Conservation (phyloP, 2,329 filamentous ascomycete genomes). For the Colletotrichum tofieldiae region DNA sequence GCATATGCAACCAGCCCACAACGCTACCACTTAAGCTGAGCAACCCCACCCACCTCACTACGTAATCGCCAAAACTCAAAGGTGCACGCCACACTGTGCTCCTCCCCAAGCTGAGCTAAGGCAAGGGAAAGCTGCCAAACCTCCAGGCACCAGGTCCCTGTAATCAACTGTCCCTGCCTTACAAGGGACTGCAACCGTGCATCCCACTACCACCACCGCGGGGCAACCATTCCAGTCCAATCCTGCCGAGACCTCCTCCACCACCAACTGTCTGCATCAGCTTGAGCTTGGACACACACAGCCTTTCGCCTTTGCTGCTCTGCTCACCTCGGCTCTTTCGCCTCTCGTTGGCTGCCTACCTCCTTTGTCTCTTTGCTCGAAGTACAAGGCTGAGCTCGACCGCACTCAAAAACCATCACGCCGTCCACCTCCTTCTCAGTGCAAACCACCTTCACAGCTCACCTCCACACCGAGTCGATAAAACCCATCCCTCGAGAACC, state of each 20-base stretch:
- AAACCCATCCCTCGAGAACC: not conserved
- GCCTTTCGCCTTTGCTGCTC: conserved; percentile 4
- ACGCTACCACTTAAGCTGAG: not conserved
- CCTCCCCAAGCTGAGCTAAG: conserved; percentile 17
- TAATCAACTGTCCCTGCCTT: not conserved
- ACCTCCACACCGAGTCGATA: not conserved
- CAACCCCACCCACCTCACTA: conserved; percentile 13
- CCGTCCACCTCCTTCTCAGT: not conserved
- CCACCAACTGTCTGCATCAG: conserved; percentile 16
- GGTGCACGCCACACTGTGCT: conserved; percentile 16
- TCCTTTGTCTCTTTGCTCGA: not conserved
- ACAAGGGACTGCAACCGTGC: not conserved
- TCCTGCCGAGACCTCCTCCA: not conserved
- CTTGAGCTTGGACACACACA: conserved; percentile 10
- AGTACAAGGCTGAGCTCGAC: conserved; percentile 13
- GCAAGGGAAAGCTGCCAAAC: conserved; percentile 18
- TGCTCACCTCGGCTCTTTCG: not conserved
- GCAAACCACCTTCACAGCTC: not conserved
- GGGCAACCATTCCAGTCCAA: conserved; percentile 3
- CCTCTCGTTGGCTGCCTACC: conserved; percentile 3
- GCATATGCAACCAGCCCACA: not conserved
- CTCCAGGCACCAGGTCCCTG: conserved; percentile 7
- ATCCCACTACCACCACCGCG: conserved; percentile 10
- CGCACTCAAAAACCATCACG: not conserved
- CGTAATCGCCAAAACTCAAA: conserved; percentile 23